phyloP scores from a whole-genome alignment of 495 filamentous ascomycete species.

The Mycothermus thermophilus region DNA sequence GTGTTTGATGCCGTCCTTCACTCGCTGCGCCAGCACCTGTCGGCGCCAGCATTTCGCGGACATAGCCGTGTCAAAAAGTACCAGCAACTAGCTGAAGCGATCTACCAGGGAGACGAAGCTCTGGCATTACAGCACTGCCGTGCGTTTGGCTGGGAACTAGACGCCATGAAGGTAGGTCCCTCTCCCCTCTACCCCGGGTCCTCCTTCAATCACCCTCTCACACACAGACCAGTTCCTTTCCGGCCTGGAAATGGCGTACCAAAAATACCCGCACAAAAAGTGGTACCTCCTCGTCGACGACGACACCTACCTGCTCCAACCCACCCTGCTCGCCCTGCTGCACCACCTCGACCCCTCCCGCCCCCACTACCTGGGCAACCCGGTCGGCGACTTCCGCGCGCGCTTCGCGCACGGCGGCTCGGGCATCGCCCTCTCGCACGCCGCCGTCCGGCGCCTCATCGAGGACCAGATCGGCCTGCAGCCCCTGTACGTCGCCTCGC shows the following conservation, averaged over 20 bases:
- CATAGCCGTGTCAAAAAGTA: slow-evolving; percentile 23
- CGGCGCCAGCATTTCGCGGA: not conserved
- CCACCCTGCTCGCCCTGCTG: slow-evolving; percentile 25
- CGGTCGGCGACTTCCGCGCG: slow-evolving; percentile 31
- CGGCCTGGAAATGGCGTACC: slow-evolving; percentile 29
- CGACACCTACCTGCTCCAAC: slow-evolving; percentile 33
- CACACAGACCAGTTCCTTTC: slow-evolving; percentile 27
- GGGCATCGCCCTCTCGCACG: slow-evolving; percentile 29
- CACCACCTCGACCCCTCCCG: slow-evolving; percentile 24
- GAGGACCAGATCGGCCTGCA: slow-evolving; percentile 19
- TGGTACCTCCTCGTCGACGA: slow-evolving; percentile 37
- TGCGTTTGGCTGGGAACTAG: slow-evolving; percentile 33
- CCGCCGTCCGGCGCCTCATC: slow-evolving; percentile 23
- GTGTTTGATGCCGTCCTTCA: slow-evolving; percentile 24
- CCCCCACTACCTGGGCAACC: slow-evolving; percentile 36
- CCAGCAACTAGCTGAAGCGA: slow-evolving; percentile 17
- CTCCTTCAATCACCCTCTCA: not conserved
- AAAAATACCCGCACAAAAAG: slow-evolving; percentile 29
- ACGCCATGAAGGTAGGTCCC: slow-evolving; percentile 31
- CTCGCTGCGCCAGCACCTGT: slow-evolving; percentile 13
- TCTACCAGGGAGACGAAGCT: slow-evolving; percentile 23
- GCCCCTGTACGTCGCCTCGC: slow-evolving; percentile 22
- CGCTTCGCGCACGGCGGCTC: slow-evolving; percentile 38
- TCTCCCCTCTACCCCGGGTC: not conserved
- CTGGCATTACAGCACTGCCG: slow-evolving; percentile 20